Conservation (phyloP, 2,329 filamentous ascomycete genomes). For the Neurospora sp. region DNA sequence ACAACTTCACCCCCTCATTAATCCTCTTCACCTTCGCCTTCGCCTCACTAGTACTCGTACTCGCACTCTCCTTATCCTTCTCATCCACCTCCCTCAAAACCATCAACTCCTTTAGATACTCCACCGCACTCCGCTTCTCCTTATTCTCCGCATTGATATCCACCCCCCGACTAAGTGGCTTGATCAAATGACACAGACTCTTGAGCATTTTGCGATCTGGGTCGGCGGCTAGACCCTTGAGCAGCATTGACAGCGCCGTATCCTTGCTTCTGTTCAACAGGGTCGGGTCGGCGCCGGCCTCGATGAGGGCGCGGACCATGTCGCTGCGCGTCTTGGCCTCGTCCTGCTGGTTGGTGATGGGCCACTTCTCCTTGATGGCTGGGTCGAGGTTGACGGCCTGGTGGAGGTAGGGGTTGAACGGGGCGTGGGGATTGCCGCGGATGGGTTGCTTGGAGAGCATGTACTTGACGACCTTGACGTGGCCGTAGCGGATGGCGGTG, state of each 20-base stretch:
- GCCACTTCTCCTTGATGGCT: background rate
- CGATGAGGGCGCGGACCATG: background rate
- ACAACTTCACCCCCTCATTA: background rate
- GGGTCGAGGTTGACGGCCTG: background rate
- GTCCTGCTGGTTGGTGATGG: background rate
- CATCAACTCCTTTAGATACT: background rate
- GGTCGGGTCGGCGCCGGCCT: slow-evolving; percentile 1
- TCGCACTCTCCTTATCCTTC: background rate
- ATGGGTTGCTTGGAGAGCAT: slow-evolving; percentile 5
- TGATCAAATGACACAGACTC: background rate
- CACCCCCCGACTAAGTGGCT: slow-evolving; percentile 2
- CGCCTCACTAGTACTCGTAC: background rate
- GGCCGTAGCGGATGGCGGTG: background rate
- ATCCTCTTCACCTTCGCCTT: background rate
- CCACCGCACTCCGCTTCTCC: background rate
- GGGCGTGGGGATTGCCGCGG: slow-evolving; percentile 1
- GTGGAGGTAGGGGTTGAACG: background rate
- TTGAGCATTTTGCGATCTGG: background rate
- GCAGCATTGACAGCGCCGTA: background rate
- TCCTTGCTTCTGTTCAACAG: background rate
- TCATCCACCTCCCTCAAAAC: background rate
- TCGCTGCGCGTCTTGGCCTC: background rate
- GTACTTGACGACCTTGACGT: background rate
- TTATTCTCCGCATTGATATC: slow-evolving; percentile 1
- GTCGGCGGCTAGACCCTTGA: background rate